phyloP scores from a whole-genome alignment of 176 grass and related monocot species.

The Triticum turgidum region DNA sequence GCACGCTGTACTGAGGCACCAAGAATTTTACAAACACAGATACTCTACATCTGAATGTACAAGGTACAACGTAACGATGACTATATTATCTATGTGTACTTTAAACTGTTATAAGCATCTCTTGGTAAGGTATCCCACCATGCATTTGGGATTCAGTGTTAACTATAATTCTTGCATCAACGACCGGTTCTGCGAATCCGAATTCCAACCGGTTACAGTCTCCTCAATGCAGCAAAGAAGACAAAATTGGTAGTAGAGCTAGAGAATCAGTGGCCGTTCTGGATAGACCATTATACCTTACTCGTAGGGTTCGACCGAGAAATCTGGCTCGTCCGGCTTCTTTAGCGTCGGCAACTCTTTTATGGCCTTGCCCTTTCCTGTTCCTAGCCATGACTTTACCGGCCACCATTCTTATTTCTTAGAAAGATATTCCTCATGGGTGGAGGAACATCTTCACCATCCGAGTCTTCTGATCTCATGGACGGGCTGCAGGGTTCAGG shows the following conservation, averaged over 20 bases:
- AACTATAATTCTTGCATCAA: conserved; percentile 7
- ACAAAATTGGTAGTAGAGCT: not conserved
- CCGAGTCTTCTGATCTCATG: conserved; percentile 48
- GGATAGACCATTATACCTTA: not conserved
- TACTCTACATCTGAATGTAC: too few relatives aligned
- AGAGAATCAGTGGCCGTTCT: not conserved
- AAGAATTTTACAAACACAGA: conserved; percentile 24
- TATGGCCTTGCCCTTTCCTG: conserved; percentile 62
- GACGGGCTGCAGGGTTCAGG: conserved; percentile 13
- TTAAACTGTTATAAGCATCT: not conserved
- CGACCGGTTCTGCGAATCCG: not conserved
- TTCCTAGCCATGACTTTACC: conserved; percentile 49
- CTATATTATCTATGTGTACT: not conserved
- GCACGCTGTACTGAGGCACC: not conserved
- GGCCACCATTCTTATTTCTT: conserved; percentile 41
- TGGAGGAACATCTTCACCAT: conserved; percentile 32
- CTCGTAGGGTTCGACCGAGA: conserved; percentile 71
- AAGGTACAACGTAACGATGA: conserved; percentile 4
- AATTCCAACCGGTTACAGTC: not conserved
- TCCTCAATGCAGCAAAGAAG: not conserved
- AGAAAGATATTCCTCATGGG: conserved; percentile 19
- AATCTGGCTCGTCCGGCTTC: conserved; percentile 90
- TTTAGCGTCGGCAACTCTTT: conserved; percentile 64
- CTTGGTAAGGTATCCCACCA: not conserved
- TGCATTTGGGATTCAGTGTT: not conserved